Evolutionary conservation across 164 flowering plant species (phyloP).

Genomic region (Kingdonia uniflora): DNA sequence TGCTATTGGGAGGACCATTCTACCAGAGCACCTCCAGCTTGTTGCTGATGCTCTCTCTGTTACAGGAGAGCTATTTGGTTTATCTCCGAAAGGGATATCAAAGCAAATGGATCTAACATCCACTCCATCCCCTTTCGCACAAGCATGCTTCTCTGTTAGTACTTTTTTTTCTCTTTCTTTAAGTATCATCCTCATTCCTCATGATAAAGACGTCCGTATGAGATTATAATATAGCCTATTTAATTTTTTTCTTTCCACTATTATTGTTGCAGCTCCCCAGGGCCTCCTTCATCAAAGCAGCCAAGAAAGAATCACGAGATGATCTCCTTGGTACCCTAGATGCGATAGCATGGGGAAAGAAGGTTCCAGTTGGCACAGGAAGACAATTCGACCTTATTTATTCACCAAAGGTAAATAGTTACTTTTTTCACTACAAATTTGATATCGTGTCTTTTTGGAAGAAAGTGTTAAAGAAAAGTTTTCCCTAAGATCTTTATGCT

Average conservation of each 20-base stretch:
- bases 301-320: conserved; percentile 52
- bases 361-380: conserved; percentile 62
- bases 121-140: conserved; percentile 58
- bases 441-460: too few species aligned
- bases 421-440: neutral
- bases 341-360: conserved; percentile 84
- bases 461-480: too few species aligned
- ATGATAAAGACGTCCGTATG: neutral
- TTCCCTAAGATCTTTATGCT: too few species aligned
- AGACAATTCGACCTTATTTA: conserved; percentile 58
- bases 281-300: conserved; percentile 63
- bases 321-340: conserved; percentile 67
- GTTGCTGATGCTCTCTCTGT: conserved; percentile 57
- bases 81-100: conserved; percentile 56
- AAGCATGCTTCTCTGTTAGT: conserved; percentile 81
- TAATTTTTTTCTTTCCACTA: neutral
- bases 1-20: conserved; percentile 60
- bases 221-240: neutral
- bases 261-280: conserved; percentile 52
- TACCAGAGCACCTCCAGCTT: conserved; percentile 61
- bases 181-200: neutral
- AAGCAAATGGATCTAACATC: conserved; percentile 42
- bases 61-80: conserved; percentile 76
- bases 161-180: neutral
- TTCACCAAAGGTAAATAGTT: conserved; percentile 46